A percentile compares a stretch with the other conserved stretches of the same genome.
phyloP scores from a whole-genome alignment of 495 filamentous ascomycete species.

The Neurospora tetraspora region DNA sequence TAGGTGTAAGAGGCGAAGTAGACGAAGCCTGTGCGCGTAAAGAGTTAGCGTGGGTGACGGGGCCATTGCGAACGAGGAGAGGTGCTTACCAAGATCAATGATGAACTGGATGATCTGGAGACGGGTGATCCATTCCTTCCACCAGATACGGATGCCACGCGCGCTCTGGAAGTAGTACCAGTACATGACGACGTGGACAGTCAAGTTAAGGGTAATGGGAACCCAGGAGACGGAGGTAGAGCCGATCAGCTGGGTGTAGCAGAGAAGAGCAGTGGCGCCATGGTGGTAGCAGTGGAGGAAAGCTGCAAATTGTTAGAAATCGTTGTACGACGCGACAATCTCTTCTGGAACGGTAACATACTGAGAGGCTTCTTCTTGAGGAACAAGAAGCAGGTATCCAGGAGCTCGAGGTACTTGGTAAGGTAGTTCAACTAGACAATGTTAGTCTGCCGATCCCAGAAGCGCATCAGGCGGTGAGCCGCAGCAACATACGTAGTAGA shows the following conservation, averaged over 20 bases:
- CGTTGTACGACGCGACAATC: slow-evolving; percentile 1
- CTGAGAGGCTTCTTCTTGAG: slow-evolving; percentile 82
- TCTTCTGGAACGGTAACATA: slow-evolving; percentile 25
- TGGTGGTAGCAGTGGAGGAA: slow-evolving; percentile 86
- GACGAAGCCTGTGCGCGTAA: slow-evolving; percentile 56
- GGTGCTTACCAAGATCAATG: slow-evolving; percentile 60
- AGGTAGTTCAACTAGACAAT: slow-evolving; percentile 59
- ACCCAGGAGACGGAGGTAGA: slow-evolving; percentile 74
- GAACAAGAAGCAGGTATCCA: slow-evolving; percentile 75
- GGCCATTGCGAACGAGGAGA: not conserved
- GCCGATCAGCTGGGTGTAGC: slow-evolving; percentile 75
- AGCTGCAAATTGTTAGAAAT: slow-evolving; percentile 35
- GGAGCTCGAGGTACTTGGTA: slow-evolving; percentile 71
- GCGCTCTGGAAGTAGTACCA: slow-evolving; percentile 78
- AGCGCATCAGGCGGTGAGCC: not conserved
- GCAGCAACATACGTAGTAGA: slow-evolving; percentile 61
- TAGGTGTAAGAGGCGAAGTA: slow-evolving; percentile 96
- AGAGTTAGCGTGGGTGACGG: slow-evolving; percentile 10
- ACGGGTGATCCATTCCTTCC: slow-evolving; percentile 84
- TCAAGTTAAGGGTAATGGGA: slow-evolving; percentile 65
- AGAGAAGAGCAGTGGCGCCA: slow-evolving; percentile 73
- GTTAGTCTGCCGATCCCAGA: slow-evolving; percentile 21
- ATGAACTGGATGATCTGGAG: slow-evolving; percentile 79
- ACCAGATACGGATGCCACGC: slow-evolving; percentile 74
- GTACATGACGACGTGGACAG: slow-evolving; percentile 59